Base-by-base conservation (phyloP, 352 stramenopile genomes). In the Pythium apleroticum region DNA sequence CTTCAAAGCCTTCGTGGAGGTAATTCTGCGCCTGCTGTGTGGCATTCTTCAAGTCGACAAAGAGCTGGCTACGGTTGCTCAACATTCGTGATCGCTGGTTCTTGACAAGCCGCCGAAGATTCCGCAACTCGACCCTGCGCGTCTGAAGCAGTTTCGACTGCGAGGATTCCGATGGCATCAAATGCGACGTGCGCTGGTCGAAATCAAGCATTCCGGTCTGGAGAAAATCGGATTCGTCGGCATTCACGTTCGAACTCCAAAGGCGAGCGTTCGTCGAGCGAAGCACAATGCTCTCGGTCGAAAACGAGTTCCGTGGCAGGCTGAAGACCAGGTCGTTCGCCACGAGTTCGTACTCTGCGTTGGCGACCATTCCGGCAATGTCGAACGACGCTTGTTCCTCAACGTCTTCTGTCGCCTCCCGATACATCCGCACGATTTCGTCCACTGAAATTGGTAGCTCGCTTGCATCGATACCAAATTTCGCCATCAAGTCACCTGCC, bases 21-120 rank as follows among this genome's bases (percentile, higher is more conserved):
- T 92, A 94, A 54, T 92, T 94, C 50, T 94, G 85, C 8, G 83
- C 81, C 65, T 92, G 81, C 30, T 94, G 85, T 1, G 76, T 93
- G 11, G 86, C 86, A 54, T 79, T 92, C 53, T 88, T 91, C 63
- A 95, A 69, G 55, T 96, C 84, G 33, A 88, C 86, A 66, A 84
- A 91, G 12, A 96, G 66, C 53, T 94, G 85, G 37, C 86, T 92
- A 1, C 82, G 75, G 45, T 91, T 95, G 66, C 76, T 93, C 39
- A 95, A 63, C 46, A 95, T 80, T 19, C 86, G 78, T 20, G 87
- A 91, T 6, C 87, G 76, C 55, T 95, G 87, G 39, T 93, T 94
- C 61, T 92, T 95, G 19, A 95, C 84, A 46, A 89, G 68, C 14
- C 87, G 74, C 60, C 79, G 77, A 28, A 91, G 72, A 68, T 94